Evolutionary conservation across 768 basidiomycete species (phyloP).

Genomic region (Leccinum imitatum): DNA sequence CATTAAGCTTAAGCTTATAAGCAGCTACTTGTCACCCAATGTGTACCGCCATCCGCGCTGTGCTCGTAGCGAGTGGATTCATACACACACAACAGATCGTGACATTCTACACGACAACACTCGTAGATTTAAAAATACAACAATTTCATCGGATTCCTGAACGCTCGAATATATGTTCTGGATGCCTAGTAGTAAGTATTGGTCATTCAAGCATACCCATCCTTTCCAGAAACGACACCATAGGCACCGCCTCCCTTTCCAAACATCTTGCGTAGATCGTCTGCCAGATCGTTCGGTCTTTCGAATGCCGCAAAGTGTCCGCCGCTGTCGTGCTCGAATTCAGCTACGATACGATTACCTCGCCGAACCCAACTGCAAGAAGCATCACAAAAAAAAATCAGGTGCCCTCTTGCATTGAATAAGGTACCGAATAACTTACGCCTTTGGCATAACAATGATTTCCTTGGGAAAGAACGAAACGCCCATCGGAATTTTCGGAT

Average conservation of each 20-base stretch:
- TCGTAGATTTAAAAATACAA: background rate
- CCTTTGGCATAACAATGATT: constrained; percentile 33
- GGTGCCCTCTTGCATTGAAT: no score
- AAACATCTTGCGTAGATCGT: constrained; percentile 57
- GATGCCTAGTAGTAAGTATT: background rate
- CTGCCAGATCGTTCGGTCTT: constrained; percentile 45
- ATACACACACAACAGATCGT: background rate
- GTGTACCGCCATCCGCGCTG: no score
- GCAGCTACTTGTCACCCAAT: no score
- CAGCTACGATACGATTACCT: constrained; percentile 44
- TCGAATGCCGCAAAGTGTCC: constrained; percentile 63
- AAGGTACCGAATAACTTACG: constrained; percentile 22
- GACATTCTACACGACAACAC: background rate
- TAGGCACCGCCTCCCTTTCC: constrained; percentile 49
- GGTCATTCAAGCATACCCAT: constrained; percentile 37
- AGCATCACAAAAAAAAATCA: no score
- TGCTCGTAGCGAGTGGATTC: background rate
- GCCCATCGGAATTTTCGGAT: constrained; percentile 43
- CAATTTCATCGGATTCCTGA: background rate
- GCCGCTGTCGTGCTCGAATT: constrained; percentile 47
- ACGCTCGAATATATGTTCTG: no score
- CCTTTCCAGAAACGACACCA: constrained; percentile 44
- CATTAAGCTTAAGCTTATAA: no score
- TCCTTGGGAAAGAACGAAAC: constrained; percentile 55
- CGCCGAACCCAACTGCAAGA: constrained; percentile 36